Evolutionary conservation across 2,329 filamentous ascomycete genomes (phyloP).

Genomic region (Sarocladiaceae sp.): DNA sequence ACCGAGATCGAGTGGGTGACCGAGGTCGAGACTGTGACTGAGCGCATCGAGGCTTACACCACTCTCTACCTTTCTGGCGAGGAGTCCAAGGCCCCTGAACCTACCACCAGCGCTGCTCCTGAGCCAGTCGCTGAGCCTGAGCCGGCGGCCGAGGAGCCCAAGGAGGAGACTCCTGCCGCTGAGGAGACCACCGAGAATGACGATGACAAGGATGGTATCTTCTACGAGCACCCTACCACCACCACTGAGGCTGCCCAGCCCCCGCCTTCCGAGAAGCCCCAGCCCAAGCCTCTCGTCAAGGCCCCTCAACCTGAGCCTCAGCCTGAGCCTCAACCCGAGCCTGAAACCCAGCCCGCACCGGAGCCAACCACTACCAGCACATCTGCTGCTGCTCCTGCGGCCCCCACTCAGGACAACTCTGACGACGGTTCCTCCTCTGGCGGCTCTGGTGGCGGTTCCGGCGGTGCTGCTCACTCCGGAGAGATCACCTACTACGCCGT

Average conservation of each 20-base stretch:
- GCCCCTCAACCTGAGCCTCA: conserved; percentile 9
- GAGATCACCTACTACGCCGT: conserved; percentile 72
- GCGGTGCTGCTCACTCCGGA: conserved; percentile 40
- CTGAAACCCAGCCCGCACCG: conserved; percentile 14
- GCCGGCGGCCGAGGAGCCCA: conserved; percentile 9
- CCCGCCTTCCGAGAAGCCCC: conserved; percentile 12
- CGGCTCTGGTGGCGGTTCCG: conserved; percentile 12
- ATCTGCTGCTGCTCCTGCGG: conserved; percentile 13
- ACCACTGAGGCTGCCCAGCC: neutral
- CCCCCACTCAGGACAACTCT: conserved; percentile 13
- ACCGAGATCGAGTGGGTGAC: conserved; percentile 49
- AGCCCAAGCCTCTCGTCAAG: conserved; percentile 10
- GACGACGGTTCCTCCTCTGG: conserved; percentile 10
- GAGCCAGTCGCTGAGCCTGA: conserved; percentile 15
- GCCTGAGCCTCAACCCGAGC: conserved; percentile 13
- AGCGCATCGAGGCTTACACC: conserved; percentile 43
- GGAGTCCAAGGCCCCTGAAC: conserved; percentile 16
- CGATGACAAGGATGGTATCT: conserved; percentile 2
- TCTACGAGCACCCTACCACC: conserved; percentile 6
- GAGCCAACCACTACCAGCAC: conserved; percentile 12
- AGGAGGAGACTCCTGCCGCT: conserved; percentile 8
- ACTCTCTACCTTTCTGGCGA: conserved; percentile 40
- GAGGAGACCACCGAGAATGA: neutral
- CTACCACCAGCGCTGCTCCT: conserved; percentile 17
- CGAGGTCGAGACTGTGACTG: conserved; percentile 41